Percentiles rank a stretch among this genome's conserved stretches.
phyloP scores from a whole-genome alignment of 805 yeast species.

The Saccharomycopsis schoenii region DNA sequence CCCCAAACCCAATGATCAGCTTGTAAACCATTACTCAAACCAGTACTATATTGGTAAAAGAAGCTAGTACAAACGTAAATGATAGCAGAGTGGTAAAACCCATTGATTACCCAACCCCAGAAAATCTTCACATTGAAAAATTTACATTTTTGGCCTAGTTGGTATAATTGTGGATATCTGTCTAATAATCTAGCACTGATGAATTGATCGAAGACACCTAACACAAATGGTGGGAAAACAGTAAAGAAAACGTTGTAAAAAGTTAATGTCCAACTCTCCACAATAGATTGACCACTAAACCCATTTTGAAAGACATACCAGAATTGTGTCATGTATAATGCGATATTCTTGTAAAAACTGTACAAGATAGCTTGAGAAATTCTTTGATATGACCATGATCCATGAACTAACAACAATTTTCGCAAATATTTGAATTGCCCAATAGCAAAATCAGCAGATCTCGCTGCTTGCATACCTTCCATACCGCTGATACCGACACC shows the following conservation, averaged over 20 bases:
- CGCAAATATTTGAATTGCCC: constrained; percentile 87
- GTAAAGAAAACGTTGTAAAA: constrained; percentile 92
- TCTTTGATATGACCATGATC: constrained; percentile 96
- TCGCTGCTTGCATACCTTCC: constrained; percentile 99
- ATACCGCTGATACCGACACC: constrained; percentile 98
- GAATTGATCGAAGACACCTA: constrained; percentile 96
- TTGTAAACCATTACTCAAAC: constrained; percentile 53
- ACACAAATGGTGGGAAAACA: constrained; percentile 88
- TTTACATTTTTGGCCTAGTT: constrained; percentile 77
- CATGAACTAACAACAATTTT: constrained; percentile 83
- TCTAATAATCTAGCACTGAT: constrained; percentile 83
- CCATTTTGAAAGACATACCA: constrained; percentile 94
- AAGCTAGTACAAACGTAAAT: constrained; percentile 64
- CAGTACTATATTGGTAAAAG: constrained; percentile 60
- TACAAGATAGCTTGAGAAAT: constrained; percentile 86
- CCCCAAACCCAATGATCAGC: constrained; percentile 96
- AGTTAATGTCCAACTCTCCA: constrained; percentile 97
- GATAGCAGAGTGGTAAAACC: constrained; percentile 86
- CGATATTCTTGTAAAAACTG: constrained; percentile 91
- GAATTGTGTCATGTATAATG: constrained; percentile 94
- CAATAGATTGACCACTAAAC: constrained; percentile 89
- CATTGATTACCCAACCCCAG: constrained; percentile 97
- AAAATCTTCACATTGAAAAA: constrained; percentile 87
- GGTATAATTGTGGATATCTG: constrained; percentile 87
- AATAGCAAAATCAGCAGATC: constrained; percentile 95